phyloP scores from a whole-genome alignment of 345 rosid species.

The Camelina sativa region DNA sequence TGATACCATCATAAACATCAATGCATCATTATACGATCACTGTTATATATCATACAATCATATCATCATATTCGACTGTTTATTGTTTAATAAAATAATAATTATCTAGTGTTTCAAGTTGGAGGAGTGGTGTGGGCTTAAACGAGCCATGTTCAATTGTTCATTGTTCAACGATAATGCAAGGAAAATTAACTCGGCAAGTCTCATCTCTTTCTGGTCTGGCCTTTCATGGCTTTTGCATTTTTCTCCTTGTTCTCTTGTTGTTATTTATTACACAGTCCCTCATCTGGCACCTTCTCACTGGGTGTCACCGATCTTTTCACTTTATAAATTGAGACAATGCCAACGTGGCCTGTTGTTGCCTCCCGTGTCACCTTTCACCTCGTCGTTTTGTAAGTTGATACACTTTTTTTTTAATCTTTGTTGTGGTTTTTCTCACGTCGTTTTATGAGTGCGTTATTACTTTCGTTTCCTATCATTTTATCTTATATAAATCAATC shows the following conservation, averaged over 20 bases:
- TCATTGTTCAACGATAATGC: conserved; percentile 40
- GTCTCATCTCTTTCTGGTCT: conserved; percentile 41
- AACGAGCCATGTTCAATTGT: conserved; percentile 31
- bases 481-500: neutral
- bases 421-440: neutral
- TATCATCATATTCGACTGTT: neutral
- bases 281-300: conserved; percentile 23
- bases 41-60: no score
- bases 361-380: conserved; percentile 30
- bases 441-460: conserved; percentile 26
- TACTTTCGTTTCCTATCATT: neutral
- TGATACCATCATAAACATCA: neutral
- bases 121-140: conserved; percentile 34
- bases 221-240: conserved; percentile 39
- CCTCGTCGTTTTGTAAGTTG: conserved; percentile 37
- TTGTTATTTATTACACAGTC: conserved; percentile 13
- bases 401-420: neutral
- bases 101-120: neutral
- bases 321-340: conserved; percentile 12
- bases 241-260: conserved; percentile 40
- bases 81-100: neutral
- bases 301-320: conserved; percentile 20
- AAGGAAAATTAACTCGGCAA: conserved; percentile 26
- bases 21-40: neutral
- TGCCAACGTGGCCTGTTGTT: conserved; percentile 30